A percentile compares a stretch with the other conserved stretches of the same genome.
Evolutionary conservation across 1,284 basidiomycete genomes (phyloP).

Genomic region (Ganoderma boninense): DNA sequence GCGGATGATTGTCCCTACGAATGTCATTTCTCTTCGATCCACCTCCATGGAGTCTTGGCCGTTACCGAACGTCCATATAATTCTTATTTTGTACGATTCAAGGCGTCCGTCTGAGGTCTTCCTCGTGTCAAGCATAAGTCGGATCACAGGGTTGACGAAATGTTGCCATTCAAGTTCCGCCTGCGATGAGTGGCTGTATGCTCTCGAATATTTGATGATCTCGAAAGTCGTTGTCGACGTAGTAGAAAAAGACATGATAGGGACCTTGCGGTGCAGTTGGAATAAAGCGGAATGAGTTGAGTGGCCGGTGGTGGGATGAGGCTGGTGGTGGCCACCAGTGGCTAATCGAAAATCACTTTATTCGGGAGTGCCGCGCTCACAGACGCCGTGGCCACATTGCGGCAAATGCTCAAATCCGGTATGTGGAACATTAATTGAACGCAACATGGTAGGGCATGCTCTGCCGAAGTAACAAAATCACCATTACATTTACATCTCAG

Average conservation of each 20-base stretch:
- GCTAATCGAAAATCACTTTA: too few relatives aligned
- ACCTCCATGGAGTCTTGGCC: conserved; percentile 45
- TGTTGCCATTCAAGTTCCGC: conserved; percentile 72
- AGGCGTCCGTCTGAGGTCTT: conserved; percentile 56
- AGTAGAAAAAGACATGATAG: conserved; percentile 61
- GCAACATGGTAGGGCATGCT: too few relatives aligned
- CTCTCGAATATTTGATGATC: conserved; percentile 71
- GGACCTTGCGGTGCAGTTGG: neutral
- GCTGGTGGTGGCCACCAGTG: neutral
- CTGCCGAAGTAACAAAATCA: too few relatives aligned
- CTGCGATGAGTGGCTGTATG: conserved; percentile 49
- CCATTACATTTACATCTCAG: too few relatives aligned
- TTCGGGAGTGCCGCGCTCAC: too few relatives aligned
- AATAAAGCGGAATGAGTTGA: neutral
- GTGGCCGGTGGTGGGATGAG: neutral
- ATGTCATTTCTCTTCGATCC: conserved; percentile 62
- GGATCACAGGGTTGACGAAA: conserved; percentile 73
- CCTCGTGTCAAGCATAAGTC: conserved; percentile 67
- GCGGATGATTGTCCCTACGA: conserved; percentile 56
- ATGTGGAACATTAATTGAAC: too few relatives aligned
- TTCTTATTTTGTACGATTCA: conserved; percentile 67
- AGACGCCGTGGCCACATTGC: too few relatives aligned
- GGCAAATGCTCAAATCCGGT: too few relatives aligned
- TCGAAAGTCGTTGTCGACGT: conserved; percentile 62
- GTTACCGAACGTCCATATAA: conserved; percentile 66